Evolutionary conservation across 352 stramenopile species (phyloP).

Genomic region (Peronospora farinosa): DNA sequence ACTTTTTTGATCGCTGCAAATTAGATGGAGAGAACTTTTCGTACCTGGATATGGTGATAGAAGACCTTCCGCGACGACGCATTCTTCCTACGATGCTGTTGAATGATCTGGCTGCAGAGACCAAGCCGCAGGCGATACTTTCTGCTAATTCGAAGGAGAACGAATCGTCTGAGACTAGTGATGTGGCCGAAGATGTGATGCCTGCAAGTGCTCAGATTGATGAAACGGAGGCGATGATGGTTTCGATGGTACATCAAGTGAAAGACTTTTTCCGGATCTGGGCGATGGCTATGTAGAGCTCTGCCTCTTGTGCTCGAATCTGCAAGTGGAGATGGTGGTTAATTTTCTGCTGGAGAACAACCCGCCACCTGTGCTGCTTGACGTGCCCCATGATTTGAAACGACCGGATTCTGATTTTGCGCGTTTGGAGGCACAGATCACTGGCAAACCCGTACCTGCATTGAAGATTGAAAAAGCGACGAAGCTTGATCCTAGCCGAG

Average conservation of each 20-base stretch:
- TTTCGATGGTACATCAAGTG: constrained; percentile 43
- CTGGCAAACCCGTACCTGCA: constrained; percentile 13
- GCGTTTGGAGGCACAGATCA: constrained; percentile 26
- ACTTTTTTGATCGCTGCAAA: constrained; percentile 46
- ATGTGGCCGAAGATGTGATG: constrained; percentile 10
- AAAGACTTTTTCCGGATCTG: constrained; percentile 54
- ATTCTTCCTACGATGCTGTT: constrained; percentile 16
- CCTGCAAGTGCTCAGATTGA: constrained; percentile 4
- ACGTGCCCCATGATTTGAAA: constrained; percentile 28
- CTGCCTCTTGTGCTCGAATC: constrained; percentile 38
- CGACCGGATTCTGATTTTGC: constrained; percentile 29
- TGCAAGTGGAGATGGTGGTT: constrained; percentile 48
- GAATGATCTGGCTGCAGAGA: constrained; percentile 20
- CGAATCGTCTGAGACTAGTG: constrained; percentile 1
- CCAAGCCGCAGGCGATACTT: constrained; percentile 2
- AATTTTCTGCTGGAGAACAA: constrained; percentile 57
- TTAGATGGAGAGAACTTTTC: constrained; percentile 54
- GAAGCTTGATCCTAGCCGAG: constrained; percentile 41
- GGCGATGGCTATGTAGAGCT: constrained; percentile 60
- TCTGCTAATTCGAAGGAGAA: constrained; percentile 16
- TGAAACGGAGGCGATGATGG: constrained; percentile 12
- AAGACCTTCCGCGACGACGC: constrained; percentile 47
- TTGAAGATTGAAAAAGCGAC: constrained; percentile 18
- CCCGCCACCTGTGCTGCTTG: constrained; percentile 29
- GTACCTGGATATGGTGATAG: constrained; percentile 70